Evolutionary conservation across 2,329 filamentous ascomycete species (phyloP), one percentile per base, ranked within the genome.

Genomic region (Volutella citrinella): DNA sequence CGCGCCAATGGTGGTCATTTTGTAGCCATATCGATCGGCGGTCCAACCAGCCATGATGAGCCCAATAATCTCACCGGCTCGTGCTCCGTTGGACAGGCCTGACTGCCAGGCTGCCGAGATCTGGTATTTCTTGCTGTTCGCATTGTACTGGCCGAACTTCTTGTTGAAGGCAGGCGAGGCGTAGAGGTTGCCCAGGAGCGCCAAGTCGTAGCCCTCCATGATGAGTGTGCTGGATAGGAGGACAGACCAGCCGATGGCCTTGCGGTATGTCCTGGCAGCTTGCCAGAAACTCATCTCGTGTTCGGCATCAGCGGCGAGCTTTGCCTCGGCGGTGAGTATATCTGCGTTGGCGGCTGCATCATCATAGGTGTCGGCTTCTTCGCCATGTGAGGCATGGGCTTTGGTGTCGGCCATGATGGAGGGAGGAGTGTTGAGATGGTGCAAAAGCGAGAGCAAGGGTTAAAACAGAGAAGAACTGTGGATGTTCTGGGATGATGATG

Each of bases 61-160:
- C 0, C 77, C 77, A 9, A 78, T 46, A 31, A 81, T 74, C 46
- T 75, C 68, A 10, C 76, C 76, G 2, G 69, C 68, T 3, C 67
- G 59, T 0, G 70, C 69, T 12, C 70, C 76, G 36, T 77, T 78
- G 7, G 66, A 69, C 4, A 81, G 50, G 0, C 66, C 76, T 1
- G 72, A 70, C 51, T 80, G 76, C 78, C 78, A 81, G 1, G 68
- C 61, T 0, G 74, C 70, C 2, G 70, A 66, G 16, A 80, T 58
- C 21, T 66, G 60, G 35, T 72, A 73, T 18, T 61, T 64, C 3
- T 57, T 61, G 4, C 56, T 55, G 3, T 45, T 42, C 3, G 46
- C 40, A 10, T 56, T 48, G 16, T 55, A 60, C 0, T 56, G 41
- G n/a, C 72, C 72, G 39, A 68, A 77, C 42, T 63, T 70, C 42